Conservation (phyloP, 768 basidiomycete species). For the Myochromella boudieri region DNA sequence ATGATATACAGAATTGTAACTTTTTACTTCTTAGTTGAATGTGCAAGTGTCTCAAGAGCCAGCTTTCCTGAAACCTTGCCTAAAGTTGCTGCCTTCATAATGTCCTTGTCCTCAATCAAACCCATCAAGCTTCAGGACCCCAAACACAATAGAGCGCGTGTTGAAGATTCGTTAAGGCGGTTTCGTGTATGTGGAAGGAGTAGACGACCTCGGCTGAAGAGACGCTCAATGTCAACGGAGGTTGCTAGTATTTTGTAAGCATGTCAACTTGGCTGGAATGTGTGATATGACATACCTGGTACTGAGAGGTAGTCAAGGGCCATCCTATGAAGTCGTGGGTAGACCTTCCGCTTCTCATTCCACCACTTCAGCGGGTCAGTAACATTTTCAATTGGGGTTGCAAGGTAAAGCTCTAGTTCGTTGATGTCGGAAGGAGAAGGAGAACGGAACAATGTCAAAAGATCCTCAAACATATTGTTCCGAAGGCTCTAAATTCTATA, state of each 20-base stretch:
- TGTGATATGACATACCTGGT: constrained; percentile 20
- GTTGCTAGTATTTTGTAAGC: constrained; percentile 18
- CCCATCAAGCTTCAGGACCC: constrained; percentile 21
- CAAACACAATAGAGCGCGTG: constrained; percentile 24
- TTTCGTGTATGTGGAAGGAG: constrained; percentile 24
- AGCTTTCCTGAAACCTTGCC: too few species aligned
- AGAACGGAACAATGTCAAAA: not conserved
- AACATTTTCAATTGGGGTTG: constrained; percentile 16
- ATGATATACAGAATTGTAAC: too few species aligned
- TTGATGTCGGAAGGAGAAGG: not conserved
- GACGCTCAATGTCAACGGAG: constrained; percentile 25
- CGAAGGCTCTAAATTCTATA: too few species aligned
- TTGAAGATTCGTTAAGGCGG: constrained; percentile 19
- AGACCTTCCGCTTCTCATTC: constrained; percentile 15
- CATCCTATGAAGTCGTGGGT: constrained; percentile 27
- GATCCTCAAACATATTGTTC: constrained; percentile 14
- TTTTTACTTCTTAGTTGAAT: too few species aligned
- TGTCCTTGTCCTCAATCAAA: constrained; percentile 20
- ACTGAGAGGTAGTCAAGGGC: constrained; percentile 30
- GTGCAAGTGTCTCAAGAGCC: too few species aligned
- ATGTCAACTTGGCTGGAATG: not conserved
- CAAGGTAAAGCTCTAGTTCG: constrained; percentile 28
- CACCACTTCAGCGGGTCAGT: constrained; percentile 27
- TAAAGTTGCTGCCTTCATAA: too few species aligned
- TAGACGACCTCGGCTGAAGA: constrained; percentile 28